phyloP scores from a whole-genome alignment of 2,329 filamentous ascomycete species.

The Nemania abortiva region DNA sequence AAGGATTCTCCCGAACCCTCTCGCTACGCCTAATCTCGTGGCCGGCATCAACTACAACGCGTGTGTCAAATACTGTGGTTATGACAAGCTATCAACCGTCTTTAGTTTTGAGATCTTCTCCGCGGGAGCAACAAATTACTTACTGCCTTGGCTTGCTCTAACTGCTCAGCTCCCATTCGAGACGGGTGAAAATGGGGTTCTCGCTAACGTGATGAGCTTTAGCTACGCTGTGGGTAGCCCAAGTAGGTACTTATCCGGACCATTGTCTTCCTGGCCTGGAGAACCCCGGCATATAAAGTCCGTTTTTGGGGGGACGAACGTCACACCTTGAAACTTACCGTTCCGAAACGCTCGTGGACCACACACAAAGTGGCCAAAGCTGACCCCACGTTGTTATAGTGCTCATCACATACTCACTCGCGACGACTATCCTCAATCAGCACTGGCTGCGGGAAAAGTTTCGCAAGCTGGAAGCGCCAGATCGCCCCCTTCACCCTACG shows the following conservation, averaged over 20 bases:
- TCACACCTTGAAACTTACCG: no score
- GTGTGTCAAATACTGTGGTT: slow-evolving; percentile 17
- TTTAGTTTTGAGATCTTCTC: slow-evolving; percentile 39
- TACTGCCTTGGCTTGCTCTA: slow-evolving; percentile 43
- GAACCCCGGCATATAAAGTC: not conserved
- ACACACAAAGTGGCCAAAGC: not conserved
- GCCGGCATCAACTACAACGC: slow-evolving; percentile 25
- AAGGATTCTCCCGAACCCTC: slow-evolving; percentile 6
- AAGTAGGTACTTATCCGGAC: not conserved
- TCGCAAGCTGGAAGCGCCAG: slow-evolving; percentile 27
- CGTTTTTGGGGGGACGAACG: no score
- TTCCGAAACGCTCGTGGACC: not conserved
- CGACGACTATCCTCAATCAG: slow-evolving; percentile 42
- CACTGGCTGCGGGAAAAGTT: slow-evolving; percentile 38
- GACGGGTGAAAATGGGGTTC: slow-evolving; percentile 37
- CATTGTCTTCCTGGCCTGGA: not conserved
- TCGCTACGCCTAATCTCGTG: slow-evolving; percentile 4
- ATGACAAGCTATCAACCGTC: slow-evolving; percentile 23
- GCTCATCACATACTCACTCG: slow-evolving; percentile 41
- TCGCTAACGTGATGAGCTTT: slow-evolving; percentile 39
- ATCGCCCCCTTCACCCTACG: slow-evolving; percentile 11
- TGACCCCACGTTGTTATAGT: slow-evolving; percentile 1
- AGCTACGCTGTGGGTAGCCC: slow-evolving; percentile 41
- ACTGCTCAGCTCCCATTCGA: slow-evolving; percentile 43
- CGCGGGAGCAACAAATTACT: slow-evolving; percentile 37